A percentile compares a stretch with the other conserved stretches of the same genome.
Evolutionary conservation across 176 grass and related monocot genomes (phyloP).

Genomic region (Oryza brachyantha): DNA sequence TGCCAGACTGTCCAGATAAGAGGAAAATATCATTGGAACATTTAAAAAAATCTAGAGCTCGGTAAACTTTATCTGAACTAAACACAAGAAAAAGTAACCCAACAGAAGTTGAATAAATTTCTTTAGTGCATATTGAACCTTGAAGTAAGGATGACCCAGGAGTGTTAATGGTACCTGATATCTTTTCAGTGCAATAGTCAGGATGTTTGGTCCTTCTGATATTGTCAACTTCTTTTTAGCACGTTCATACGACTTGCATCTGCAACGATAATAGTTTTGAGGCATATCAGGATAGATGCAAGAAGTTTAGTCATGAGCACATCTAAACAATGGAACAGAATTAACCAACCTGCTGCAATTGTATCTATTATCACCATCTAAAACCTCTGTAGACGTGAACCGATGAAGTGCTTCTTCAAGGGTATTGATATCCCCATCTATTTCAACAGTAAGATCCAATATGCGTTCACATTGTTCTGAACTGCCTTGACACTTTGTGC

Average conservation of each 20-base stretch:
- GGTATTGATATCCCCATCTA: slow-evolving; percentile 76
- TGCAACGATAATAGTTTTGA: slow-evolving; percentile 24
- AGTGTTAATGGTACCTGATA: slow-evolving; percentile 61
- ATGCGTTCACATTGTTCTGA: slow-evolving; percentile 73
- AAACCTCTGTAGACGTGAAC: slow-evolving; percentile 81
- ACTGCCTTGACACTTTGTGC: slow-evolving; percentile 65
- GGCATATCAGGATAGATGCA: slow-evolving; percentile 2
- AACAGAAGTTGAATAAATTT: neutral
- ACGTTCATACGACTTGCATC: slow-evolving; percentile 81
- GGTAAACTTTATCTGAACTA: slow-evolving; percentile 7
- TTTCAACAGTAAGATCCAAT: slow-evolving; percentile 89
- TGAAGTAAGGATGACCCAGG: slow-evolving; percentile 14
- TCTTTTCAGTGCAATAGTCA: slow-evolving; percentile 86
- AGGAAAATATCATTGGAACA: slow-evolving; percentile 8
- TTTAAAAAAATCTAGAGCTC: neutral
- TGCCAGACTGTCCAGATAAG: slow-evolving; percentile 63
- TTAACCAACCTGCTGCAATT: slow-evolving; percentile 68
- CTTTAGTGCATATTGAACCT: neutral
- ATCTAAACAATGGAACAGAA: neutral
- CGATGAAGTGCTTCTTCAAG: slow-evolving; percentile 79
- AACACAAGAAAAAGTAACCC: slow-evolving; percentile 8
- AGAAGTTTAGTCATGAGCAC: neutral
- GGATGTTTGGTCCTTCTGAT: slow-evolving; percentile 81
- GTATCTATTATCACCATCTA: slow-evolving; percentile 91
- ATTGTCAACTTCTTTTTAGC: slow-evolving; percentile 84